Evolutionary conservation across 2,329 filamentous ascomycete genomes (phyloP).

Genomic region (Alternaria arbusti): DNA sequence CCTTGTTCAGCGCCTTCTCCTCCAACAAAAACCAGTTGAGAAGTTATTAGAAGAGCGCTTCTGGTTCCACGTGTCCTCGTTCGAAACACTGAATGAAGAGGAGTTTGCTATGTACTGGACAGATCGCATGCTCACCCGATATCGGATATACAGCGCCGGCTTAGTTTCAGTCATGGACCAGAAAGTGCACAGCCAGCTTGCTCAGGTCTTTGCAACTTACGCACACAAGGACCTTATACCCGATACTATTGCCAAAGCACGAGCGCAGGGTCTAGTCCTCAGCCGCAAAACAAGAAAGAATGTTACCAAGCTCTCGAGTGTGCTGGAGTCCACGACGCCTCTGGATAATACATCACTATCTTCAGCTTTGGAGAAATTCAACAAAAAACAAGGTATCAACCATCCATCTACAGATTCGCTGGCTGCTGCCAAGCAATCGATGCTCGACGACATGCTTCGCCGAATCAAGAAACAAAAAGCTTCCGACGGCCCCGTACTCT

Average conservation of each 20-base stretch:
- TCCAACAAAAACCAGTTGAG: constrained; percentile 26
- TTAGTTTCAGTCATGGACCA: constrained; percentile 31
- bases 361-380: constrained; percentile 39
- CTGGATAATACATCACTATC: constrained; percentile 15
- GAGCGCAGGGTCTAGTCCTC: constrained; percentile 36
- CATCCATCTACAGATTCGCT: constrained; percentile 6
- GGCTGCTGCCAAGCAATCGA: constrained; percentile 28
- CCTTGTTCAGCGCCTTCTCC: constrained; percentile 19
- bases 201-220: constrained; percentile 39
- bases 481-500: constrained; percentile 45
- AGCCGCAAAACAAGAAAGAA: constrained; percentile 44
- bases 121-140: constrained; percentile 36
- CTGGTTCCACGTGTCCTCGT: constrained; percentile 25
- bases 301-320: constrained; percentile 32
- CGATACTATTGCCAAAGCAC: constrained; percentile 39
- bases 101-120: constrained; percentile 43
- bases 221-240: constrained; percentile 43
- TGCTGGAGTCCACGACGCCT: constrained; percentile 21
- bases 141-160: constrained; percentile 34
- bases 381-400: constrained; percentile 40
- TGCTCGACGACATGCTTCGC: constrained; percentile 42
- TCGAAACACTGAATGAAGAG: constrained; percentile 39
- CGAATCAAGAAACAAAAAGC: constrained; percentile 44
- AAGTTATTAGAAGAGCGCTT: constrained; percentile 33
- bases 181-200: constrained; percentile 44